phyloP scores from a whole-genome alignment of 2,329 filamentous ascomycete species.

The Neodidymelliopsis sp. region DNA sequence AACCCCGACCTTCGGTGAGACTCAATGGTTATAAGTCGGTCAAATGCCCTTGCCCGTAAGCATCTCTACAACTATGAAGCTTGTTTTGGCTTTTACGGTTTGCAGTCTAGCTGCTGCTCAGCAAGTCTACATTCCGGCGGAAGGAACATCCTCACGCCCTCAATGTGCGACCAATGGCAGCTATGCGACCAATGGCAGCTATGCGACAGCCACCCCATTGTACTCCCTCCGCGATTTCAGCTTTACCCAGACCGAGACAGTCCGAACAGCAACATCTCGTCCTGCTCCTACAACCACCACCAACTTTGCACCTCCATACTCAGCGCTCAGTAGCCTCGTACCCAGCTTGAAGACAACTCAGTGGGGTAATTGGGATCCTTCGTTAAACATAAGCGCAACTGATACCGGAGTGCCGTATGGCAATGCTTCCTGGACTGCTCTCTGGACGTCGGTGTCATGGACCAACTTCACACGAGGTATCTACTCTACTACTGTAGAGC shows the following conservation, averaged over 20 bases:
- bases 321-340: conserved; percentile 45
- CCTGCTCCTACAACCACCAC: conserved; percentile 43
- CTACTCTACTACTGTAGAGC: conserved; percentile 62
- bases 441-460: conserved; percentile 48
- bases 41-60: background rate
- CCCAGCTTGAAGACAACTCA: conserved; percentile 49
- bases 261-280: conserved; percentile 48
- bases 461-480: conserved; percentile 49
- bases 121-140: conserved; percentile 45
- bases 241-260: conserved; percentile 51
- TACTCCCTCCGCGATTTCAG: conserved; percentile 44
- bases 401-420: conserved; percentile 49
- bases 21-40: background rate
- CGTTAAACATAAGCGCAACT: conserved; percentile 43
- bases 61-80: conserved; percentile 21
- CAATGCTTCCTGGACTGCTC: conserved; percentile 49
- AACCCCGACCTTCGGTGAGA: no score
- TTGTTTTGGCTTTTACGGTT: conserved; percentile 14
- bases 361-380: conserved; percentile 54
- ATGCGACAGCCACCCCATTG: conserved; percentile 37
- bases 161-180: conserved; percentile 37
- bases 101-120: conserved; percentile 33
- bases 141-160: conserved; percentile 37
- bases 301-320: conserved; percentile 48
- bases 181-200: conserved; percentile 36